phyloP scores from a whole-genome alignment of 139 green algal species.

The Ettlia oleoabundans region DNA sequence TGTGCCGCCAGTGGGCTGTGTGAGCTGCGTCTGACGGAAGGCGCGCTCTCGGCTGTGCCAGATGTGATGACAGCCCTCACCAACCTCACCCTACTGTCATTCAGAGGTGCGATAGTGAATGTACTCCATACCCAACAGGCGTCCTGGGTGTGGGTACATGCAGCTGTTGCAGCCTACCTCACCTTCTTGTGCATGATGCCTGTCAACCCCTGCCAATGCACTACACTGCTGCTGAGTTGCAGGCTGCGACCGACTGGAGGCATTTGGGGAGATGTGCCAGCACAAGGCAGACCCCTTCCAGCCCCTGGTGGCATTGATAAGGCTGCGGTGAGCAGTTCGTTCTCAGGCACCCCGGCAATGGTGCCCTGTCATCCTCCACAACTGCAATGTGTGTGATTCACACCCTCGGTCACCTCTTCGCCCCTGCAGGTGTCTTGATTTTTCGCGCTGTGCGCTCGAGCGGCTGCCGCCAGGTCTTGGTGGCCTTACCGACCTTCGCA shows the following conservation, averaged over 20 bases:
- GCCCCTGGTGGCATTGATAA: not conserved
- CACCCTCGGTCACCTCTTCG: not conserved
- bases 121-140: too few relatives aligned
- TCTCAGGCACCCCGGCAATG: too few relatives aligned
- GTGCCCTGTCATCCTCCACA: too few relatives aligned
- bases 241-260: slow-evolving; percentile 17
- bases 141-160: too few relatives aligned
- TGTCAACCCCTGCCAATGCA: too few relatives aligned
- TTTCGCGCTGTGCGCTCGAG: slow-evolving; percentile 2
- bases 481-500: slow-evolving; percentile 4
- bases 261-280: slow-evolving; percentile 10
- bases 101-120: too few relatives aligned
- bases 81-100: slow-evolving; percentile 3
- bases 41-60: not conserved
- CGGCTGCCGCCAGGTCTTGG: not conserved
- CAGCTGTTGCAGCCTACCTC: too few relatives aligned
- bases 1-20: not conserved
- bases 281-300: slow-evolving; percentile 15
- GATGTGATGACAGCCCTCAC: not conserved
- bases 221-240: not conserved
- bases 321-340: not conserved
- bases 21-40: slow-evolving; percentile 14
- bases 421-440: not conserved
- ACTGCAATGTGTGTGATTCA: not conserved
- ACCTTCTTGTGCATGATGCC: too few relatives aligned